These are phyloP conservation scores for Ceratocystis papillata DNA, from an alignment of 2,329 filamentous ascomycete genomes.

Conservation along the genomic window DNA sequence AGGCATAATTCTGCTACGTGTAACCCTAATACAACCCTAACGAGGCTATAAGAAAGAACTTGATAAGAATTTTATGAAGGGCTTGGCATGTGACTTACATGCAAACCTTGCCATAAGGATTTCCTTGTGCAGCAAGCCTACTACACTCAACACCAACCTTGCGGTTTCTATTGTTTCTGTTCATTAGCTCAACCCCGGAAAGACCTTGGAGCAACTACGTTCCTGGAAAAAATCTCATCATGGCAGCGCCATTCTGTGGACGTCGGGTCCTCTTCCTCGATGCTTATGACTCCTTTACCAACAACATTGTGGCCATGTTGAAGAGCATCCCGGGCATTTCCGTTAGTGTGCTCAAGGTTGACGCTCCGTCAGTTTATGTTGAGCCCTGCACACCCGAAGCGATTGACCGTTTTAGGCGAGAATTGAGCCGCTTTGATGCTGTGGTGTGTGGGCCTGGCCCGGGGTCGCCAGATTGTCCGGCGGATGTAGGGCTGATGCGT, in stretches of 20 bases:
- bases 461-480: constrained; percentile 58
- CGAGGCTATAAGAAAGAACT: neutral
- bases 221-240: constrained; percentile 21
- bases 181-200: neutral
- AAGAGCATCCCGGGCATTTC: constrained; percentile 56
- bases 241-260: constrained; percentile 25
- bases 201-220: neutral
- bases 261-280: constrained; percentile 73
- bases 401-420: constrained; percentile 31
- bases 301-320: constrained; percentile 82
- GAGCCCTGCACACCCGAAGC: constrained; percentile 33
- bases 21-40: neutral
- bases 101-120: constrained; percentile 3
- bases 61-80: neutral
- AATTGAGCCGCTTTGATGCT: constrained; percentile 57
- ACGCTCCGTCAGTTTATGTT: constrained; percentile 43
- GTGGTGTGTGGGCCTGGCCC: constrained; percentile 87
- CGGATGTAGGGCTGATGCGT: constrained; percentile 75
- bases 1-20: neutral
- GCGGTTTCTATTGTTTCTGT: neutral
- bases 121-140: neutral
- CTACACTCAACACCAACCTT: neutral
- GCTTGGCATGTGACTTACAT: neutral
- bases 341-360: constrained; percentile 59
- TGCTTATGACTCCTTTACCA: constrained; percentile 92